Conservation (phyloP, 2,329 filamentous ascomycete genomes). For the Fusarium brachygibbosum region DNA sequence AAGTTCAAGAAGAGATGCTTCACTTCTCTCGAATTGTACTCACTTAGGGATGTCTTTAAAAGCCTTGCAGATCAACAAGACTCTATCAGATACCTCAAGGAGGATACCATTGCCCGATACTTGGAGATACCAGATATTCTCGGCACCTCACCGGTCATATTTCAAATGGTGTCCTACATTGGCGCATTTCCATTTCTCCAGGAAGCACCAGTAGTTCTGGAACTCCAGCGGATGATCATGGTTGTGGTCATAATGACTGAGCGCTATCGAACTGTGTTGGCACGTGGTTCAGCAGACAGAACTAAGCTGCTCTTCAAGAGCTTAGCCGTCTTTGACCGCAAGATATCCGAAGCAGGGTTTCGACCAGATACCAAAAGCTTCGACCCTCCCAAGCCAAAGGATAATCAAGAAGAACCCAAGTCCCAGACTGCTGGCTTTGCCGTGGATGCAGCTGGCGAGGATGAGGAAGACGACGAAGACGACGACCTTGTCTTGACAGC, state of each 20-base stretch:
- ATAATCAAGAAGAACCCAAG: conserved; percentile 6
- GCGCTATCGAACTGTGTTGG: conserved; percentile 74
- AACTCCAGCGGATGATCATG: conserved; percentile 78
- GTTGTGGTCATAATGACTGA: conserved; percentile 80
- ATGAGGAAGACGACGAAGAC: conserved; percentile 63
- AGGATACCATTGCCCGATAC: conserved; percentile 76
- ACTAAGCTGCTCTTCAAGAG: conserved; percentile 78
- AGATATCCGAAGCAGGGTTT: conserved; percentile 54
- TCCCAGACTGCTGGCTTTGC: conserved; percentile 59
- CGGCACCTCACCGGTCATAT: conserved; percentile 75
- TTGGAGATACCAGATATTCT: conserved; percentile 80
- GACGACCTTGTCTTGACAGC: conserved; percentile 77
- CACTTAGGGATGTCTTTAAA: conserved; percentile 79
- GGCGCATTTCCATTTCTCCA: conserved; percentile 80
- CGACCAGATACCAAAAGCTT: not conserved
- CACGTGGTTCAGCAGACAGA: conserved; percentile 68
- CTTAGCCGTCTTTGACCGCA: conserved; percentile 77
- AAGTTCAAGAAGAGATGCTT: conserved; percentile 79
- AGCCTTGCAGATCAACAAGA: conserved; percentile 75
- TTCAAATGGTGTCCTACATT: conserved; percentile 78
- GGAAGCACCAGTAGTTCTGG: conserved; percentile 77
- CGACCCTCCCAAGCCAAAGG: conserved; percentile 23
- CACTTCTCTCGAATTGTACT: conserved; percentile 78
- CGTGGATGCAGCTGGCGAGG: conserved; percentile 61
- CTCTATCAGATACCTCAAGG: conserved; percentile 74